phyloP scores from a whole-genome alignment of 805 yeast species.

The Yarrowia sp. region DNA sequence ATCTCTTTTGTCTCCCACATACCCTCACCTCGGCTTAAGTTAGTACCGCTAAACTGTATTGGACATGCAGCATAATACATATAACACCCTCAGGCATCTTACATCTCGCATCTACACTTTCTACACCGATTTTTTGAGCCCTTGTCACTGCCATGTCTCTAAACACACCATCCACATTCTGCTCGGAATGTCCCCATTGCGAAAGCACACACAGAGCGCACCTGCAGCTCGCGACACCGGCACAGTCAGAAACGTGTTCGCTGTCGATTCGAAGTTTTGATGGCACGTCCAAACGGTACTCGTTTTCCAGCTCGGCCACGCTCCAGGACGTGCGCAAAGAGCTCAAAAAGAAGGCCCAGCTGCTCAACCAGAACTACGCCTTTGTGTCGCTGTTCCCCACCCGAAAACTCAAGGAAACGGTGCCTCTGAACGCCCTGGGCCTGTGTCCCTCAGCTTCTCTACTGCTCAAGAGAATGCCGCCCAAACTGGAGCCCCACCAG shows the following conservation, averaged over 20 bases:
- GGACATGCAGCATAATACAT: no score
- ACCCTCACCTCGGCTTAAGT: conserved; percentile 13
- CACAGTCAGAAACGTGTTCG: conserved; percentile 12
- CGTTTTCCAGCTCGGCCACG: conserved; percentile 21
- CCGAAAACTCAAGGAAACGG: conserved; percentile 32
- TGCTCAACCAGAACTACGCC: conserved; percentile 37
- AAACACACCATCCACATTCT: conserved; percentile 10
- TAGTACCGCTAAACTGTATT: conserved; percentile 9
- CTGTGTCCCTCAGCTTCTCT: conserved; percentile 35
- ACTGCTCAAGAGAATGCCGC: conserved; percentile 26
- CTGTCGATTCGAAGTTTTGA: conserved; percentile 36
- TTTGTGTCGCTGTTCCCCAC: conserved; percentile 37
- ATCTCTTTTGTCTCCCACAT: neutral
- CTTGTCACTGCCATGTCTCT: neutral
- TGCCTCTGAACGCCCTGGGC: conserved; percentile 6
- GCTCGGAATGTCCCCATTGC: conserved; percentile 38
- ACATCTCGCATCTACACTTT: no score
- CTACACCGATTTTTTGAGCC: no score
- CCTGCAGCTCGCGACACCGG: neutral
- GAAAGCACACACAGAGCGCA: neutral
- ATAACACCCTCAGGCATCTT: no score
- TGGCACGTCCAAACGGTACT: conserved; percentile 30
- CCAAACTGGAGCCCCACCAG: conserved; percentile 36
- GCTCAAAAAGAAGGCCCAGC: conserved; percentile 27
- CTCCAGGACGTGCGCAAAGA: conserved; percentile 35